Evolutionary conservation across 1,284 basidiomycete species (phyloP).

Genomic region (Pascua sp.): DNA sequence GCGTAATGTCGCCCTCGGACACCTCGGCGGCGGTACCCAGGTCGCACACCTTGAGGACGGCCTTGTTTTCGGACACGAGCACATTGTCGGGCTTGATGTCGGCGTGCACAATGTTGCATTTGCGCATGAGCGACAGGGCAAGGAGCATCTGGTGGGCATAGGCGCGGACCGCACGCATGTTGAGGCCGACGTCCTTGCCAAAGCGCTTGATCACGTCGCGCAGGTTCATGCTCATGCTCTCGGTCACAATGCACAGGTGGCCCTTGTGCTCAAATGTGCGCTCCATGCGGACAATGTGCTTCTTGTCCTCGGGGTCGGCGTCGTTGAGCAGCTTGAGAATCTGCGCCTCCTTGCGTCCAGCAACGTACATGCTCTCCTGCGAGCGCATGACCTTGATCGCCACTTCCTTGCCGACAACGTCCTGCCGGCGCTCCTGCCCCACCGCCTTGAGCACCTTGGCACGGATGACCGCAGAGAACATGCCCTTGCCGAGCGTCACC

Average conservation of each 20-base stretch:
- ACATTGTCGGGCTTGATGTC: constrained; percentile 98
- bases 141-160: constrained; percentile 96
- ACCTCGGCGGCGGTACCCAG: constrained; percentile 92
- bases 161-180: constrained; percentile 92
- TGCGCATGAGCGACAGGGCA: constrained; percentile 76
- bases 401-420: constrained; percentile 66
- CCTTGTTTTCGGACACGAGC: constrained; percentile 91
- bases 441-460: constrained; percentile 78
- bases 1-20: constrained; percentile 87
- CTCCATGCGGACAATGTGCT: constrained; percentile 87
- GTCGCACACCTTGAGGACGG: constrained; percentile 90
- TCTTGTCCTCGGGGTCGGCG: constrained; percentile 93
- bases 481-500: constrained; percentile 90
- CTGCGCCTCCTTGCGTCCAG: constrained; percentile 86
- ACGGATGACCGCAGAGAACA: constrained; percentile 95
- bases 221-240: constrained; percentile 94
- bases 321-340: constrained; percentile 81
- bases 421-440: constrained; percentile 53
- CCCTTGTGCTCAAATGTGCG: constrained; percentile 95
- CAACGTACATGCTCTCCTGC: constrained; percentile 97
- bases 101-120: constrained; percentile 92
- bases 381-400: constrained; percentile 96
- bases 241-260: constrained; percentile 95
- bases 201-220: constrained; percentile 98
- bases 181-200: constrained; percentile 95